Base-by-base conservation (phyloP, 2,329 filamentous ascomycete genomes). In the Monilinia vaccinii-corymbosi region DNA sequence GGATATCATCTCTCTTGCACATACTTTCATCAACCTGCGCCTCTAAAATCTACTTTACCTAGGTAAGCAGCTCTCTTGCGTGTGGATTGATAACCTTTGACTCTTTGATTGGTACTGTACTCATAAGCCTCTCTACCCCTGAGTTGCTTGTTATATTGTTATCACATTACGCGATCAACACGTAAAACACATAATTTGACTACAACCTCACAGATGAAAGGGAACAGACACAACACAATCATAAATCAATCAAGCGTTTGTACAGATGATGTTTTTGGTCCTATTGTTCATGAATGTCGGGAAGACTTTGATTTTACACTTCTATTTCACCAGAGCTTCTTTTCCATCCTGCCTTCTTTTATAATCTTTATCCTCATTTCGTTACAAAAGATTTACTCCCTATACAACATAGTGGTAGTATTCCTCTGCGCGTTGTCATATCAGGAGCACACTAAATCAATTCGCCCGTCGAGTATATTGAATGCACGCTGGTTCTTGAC, bases 1-100 rank as follows among this genome's bases (percentile, higher is more conserved):
- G 73, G 44, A 76, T 70, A 28, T 65, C 65, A 45, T 73, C 69
- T 4, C 63, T 69, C 62, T 75, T 76, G 64, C 74, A 76, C 53
- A 70, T 48, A 10, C 47, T 63, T 63, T 76, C 75, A 34, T 73
- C 70, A 34, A 76, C 74, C 5, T 63, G 32, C 21, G 56, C 62
- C 7, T 61, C 58, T 11, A 67, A 28, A 28, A 28, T 28, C 25
- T 28, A 28, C 25, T 28, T 28, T 6, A 3, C 25, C 25, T 6
- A 28, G 6, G 25, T 28, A 28, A 28, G 6, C 25, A 28, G 25
- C 25, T 28, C 25, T 28, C 25, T 28, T 28, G 25, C 25, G 3
- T 28, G 6, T 28, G 3, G 25, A 28, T 28, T 28, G 25, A 28
- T 28, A 28, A 28, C 25, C 25, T 28, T 6, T 3, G 6, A 28